These are phyloP conservation scores for Rosa persica DNA, from an alignment of 306 rosid genomes.

Conservation along the genomic window DNA sequence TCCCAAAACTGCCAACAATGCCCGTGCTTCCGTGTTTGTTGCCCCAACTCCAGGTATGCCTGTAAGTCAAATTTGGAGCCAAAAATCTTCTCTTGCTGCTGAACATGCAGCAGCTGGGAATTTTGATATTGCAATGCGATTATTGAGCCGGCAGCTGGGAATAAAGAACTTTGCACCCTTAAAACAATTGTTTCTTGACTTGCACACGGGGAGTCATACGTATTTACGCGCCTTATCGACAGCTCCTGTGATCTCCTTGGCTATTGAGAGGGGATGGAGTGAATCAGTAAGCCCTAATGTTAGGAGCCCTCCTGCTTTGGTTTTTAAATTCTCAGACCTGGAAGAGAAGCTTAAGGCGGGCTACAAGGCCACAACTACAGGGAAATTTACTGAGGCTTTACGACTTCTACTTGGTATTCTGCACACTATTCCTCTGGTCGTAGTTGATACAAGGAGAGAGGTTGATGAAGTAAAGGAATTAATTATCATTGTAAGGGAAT, in stretches of 20 bases:
- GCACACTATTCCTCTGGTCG: conserved; percentile 70
- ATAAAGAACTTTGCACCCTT: conserved; percentile 64
- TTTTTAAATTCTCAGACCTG: conserved; percentile 59
- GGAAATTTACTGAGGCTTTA: conserved; percentile 73
- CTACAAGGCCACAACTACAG: conserved; percentile 73
- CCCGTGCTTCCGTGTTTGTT: conserved; percentile 60
- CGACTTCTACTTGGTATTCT: conserved; percentile 55
- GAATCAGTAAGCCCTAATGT: conserved; percentile 79
- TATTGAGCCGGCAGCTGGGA: conserved; percentile 77
- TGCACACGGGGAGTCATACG: conserved; percentile 61
- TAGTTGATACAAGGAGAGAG: conserved; percentile 87
- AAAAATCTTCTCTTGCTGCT: conserved; percentile 88
- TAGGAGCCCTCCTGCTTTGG: conserved; percentile 72
- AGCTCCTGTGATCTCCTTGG: conserved; percentile 67
- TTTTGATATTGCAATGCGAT: conserved; percentile 80
- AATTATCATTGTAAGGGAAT: conserved; percentile 70
- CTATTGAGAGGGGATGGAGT: conserved; percentile 80
- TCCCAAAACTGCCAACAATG: conserved; percentile 46
- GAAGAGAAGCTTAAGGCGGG: conserved; percentile 88
- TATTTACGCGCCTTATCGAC: conserved; percentile 71
- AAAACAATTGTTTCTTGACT: conserved; percentile 65
- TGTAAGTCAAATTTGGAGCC: conserved; percentile 77
- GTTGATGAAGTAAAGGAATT: conserved; percentile 89
- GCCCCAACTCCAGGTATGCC: conserved; percentile 86
- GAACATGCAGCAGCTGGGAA: conserved; percentile 91